Evolutionary conservation across 441 rosid genomes (phyloP).

Genomic region (Erodium moschatum): DNA sequence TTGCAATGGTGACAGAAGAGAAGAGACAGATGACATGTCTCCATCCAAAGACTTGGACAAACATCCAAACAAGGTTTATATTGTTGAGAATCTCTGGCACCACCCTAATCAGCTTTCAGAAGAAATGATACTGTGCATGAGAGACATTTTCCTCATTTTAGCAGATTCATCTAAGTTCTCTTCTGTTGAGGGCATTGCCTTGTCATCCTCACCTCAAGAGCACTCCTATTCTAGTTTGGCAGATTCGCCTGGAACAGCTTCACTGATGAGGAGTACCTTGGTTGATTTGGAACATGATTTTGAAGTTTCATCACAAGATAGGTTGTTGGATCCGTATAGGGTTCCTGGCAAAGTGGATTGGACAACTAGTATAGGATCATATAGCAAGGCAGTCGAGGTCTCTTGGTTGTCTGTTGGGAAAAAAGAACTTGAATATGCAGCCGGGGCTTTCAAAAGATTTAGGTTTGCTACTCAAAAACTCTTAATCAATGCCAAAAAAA

Average conservation of each 20-base stretch:
- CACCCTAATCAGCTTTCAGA: constrained; percentile 52
- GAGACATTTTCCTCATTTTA: constrained; percentile 50
- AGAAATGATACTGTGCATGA: constrained; percentile 64
- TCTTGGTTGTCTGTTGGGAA: constrained; percentile 54
- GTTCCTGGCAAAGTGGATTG: constrained; percentile 39
- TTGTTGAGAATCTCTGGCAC: constrained; percentile 37
- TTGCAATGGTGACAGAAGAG: constrained; percentile 28
- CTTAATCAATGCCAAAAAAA: background rate
- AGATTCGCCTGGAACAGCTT: constrained; percentile 32
- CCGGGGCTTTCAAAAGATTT: constrained; percentile 53
- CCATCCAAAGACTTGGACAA: constrained; percentile 16
- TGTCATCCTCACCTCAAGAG: constrained; percentile 37
- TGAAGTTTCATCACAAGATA: constrained; percentile 24
- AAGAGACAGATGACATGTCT: constrained; percentile 19
- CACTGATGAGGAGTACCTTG: constrained; percentile 28
- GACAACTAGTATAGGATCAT: constrained; percentile 38
- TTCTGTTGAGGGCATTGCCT: constrained; percentile 28
- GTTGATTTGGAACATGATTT: constrained; percentile 22
- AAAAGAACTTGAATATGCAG: constrained; percentile 56
- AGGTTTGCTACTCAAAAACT: constrained; percentile 28
- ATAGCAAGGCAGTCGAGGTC: constrained; percentile 46
- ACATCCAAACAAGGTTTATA: constrained; percentile 19
- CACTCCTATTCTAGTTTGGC: constrained; percentile 38
- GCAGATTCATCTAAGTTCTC: constrained; percentile 41
- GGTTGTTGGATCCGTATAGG: constrained; percentile 38